Evolutionary conservation across 1,284 basidiomycete genomes (phyloP).

Genomic region (Mycena citricolor): DNA sequence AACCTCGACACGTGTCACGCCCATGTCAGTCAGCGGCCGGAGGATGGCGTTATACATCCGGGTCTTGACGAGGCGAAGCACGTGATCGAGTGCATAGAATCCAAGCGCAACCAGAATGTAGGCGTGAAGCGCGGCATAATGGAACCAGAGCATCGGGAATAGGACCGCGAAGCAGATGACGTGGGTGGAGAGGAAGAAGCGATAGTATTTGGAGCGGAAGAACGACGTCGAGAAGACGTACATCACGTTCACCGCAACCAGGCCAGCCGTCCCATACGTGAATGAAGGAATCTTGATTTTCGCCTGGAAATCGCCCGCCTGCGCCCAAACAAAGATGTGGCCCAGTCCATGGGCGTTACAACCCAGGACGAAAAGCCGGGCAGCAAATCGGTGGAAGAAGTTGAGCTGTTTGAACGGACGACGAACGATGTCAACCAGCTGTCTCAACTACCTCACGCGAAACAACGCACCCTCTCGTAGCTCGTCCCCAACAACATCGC

Average conservation of each 20-base stretch:
- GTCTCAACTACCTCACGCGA: too few relatives aligned
- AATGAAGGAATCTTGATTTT: conserved; percentile 34
- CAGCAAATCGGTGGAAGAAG: conserved; percentile 75
- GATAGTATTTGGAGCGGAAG: conserved; percentile 53
- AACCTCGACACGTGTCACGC: conserved; percentile 58
- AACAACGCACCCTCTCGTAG: conserved; percentile 64
- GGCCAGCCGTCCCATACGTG: conserved; percentile 52
- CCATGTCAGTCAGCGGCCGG: conserved; percentile 54
- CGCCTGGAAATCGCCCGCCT: conserved; percentile 42
- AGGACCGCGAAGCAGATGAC: conserved; percentile 42
- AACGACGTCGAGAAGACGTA: conserved; percentile 53
- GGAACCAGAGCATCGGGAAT: conserved; percentile 50
- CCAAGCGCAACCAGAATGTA: conserved; percentile 53
- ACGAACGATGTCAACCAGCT: neutral
- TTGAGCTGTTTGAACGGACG: conserved; percentile 52
- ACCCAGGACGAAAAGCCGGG: conserved; percentile 59
- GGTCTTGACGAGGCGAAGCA: conserved; percentile 65
- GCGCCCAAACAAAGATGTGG: conserved; percentile 46
- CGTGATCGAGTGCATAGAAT: conserved; percentile 63
- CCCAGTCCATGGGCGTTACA: conserved; percentile 67
- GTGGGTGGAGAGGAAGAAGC: conserved; percentile 56
- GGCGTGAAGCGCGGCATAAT: conserved; percentile 42
- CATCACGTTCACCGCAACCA: conserved; percentile 53
- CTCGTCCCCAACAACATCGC: conserved; percentile 64
- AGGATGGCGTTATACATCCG: conserved; percentile 59